Conservation (phyloP, 2,329 filamentous ascomycete genomes). For the Drechslera avenae region DNA sequence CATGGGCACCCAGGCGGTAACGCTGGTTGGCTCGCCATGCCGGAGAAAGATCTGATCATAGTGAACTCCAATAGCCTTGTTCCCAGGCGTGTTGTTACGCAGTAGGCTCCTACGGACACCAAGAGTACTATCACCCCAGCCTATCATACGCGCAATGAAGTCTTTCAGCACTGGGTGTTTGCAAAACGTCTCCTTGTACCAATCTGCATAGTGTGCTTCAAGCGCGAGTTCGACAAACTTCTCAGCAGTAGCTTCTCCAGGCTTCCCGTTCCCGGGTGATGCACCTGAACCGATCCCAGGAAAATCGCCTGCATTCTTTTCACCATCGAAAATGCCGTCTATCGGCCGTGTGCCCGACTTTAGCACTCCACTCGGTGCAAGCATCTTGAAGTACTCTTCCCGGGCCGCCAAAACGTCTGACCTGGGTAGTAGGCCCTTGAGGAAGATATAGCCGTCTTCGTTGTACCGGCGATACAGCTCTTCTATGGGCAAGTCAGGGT, state of each 20-base stretch:
- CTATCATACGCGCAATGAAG: slow-evolving; percentile 59
- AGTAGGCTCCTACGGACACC: slow-evolving; percentile 57
- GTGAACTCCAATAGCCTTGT: slow-evolving; percentile 64
- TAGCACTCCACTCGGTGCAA: slow-evolving; percentile 62
- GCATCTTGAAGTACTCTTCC: slow-evolving; percentile 59
- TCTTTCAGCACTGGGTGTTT: slow-evolving; percentile 57
- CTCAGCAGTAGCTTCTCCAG: slow-evolving; percentile 50
- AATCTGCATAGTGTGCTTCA: slow-evolving; percentile 55
- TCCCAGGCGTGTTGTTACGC: slow-evolving; percentile 62
- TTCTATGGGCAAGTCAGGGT: slow-evolving; percentile 53
- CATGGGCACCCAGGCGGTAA: slow-evolving; percentile 65
- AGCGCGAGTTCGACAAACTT: slow-evolving; percentile 59
- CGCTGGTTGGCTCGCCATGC: slow-evolving; percentile 59
- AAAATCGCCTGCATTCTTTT: slow-evolving; percentile 52
- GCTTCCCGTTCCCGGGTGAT: slow-evolving; percentile 52
- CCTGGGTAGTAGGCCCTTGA: slow-evolving; percentile 61
- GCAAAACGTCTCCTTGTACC: slow-evolving; percentile 59
- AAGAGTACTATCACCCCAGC: slow-evolving; percentile 58
- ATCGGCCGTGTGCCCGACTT: slow-evolving; percentile 58
- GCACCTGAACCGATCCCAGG: slow-evolving; percentile 62
- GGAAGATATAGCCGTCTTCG: slow-evolving; percentile 60
- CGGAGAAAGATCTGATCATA: slow-evolving; percentile 65
- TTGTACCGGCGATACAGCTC: slow-evolving; percentile 55
- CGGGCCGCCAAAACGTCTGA: slow-evolving; percentile 59
- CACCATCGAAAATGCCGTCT: slow-evolving; percentile 59